phyloP scores from a whole-genome alignment of 2,329 filamentous ascomycete genomes.

The Chrysosphaeria jannelii region DNA sequence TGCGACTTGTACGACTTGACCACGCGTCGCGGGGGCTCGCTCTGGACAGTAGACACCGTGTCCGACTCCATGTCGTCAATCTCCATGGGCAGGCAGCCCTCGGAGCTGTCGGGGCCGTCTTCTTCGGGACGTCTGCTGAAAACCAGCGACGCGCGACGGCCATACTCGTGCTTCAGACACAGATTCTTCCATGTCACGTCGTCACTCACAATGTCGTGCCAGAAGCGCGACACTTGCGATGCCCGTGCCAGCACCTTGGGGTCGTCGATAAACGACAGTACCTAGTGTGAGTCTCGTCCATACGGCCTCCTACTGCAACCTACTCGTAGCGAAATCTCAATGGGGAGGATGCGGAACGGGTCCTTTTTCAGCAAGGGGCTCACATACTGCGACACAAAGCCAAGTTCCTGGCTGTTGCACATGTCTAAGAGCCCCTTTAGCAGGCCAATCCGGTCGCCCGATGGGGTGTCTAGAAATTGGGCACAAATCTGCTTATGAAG shows the following conservation, averaged over 20 bases:
- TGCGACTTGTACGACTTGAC: slow-evolving; percentile 67
- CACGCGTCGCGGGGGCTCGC: slow-evolving; percentile 2
- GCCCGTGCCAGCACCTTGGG: slow-evolving; percentile 77
- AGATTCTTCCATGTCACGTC: slow-evolving; percentile 97
- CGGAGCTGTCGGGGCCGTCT: slow-evolving; percentile 8
- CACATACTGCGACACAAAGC: slow-evolving; percentile 89
- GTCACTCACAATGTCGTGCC: slow-evolving; percentile 78
- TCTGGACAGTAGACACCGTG: no score
- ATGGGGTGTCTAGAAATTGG: no score
- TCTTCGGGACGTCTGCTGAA: slow-evolving; percentile 7
- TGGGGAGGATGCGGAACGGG: slow-evolving; percentile 71
- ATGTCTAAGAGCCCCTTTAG: slow-evolving; percentile 73
- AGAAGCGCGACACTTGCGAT: slow-evolving; percentile 84
- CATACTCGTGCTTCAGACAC: slow-evolving; percentile 85
- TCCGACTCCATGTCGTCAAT: no score
- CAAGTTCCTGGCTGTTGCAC: slow-evolving; percentile 82
- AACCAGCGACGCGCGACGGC: slow-evolving; percentile 23
- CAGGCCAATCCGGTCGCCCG: slow-evolving; percentile 47
- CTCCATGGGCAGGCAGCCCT: no score
- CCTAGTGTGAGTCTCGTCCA: slow-evolving; percentile 16
- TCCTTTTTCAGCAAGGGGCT: slow-evolving; percentile 87
- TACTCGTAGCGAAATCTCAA: slow-evolving; percentile 75
- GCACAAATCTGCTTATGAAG: no score
- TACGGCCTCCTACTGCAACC: slow-evolving; percentile 10
- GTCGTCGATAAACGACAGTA: slow-evolving; percentile 90